phyloP scores from a whole-genome alignment of 176 grass and related monocot species.

The Oryza meyeriana region DNA sequence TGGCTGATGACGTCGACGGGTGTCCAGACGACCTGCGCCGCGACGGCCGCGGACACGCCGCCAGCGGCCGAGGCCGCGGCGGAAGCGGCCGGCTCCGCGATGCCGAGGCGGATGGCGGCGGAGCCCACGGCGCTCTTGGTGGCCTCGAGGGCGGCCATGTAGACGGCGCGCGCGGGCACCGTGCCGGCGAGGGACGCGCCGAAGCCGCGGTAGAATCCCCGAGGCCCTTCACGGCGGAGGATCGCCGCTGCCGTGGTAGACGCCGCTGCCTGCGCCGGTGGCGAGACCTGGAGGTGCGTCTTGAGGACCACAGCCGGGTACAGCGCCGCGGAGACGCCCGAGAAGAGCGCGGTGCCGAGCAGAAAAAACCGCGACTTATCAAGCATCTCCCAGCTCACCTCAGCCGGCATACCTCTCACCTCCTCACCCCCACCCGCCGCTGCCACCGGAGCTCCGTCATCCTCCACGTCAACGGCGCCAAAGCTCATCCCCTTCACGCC shows the following conservation, averaged over 20 bases:
- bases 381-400: conserved; percentile 79
- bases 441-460: neutral
- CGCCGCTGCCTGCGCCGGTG: conserved; percentile 20
- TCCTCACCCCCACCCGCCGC: neutral
- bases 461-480: conserved; percentile 29
- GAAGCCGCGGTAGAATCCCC: conserved; percentile 62
- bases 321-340: conserved; percentile 53
- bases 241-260: conserved; percentile 36
- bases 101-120: conserved; percentile 45
- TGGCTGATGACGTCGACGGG: conserved; percentile 64
- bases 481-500: conserved; percentile 46
- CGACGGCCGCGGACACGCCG: conserved; percentile 50
- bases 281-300: conserved; percentile 40
- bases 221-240: conserved; percentile 47
- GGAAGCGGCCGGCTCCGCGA: conserved; percentile 46
- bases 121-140: conserved; percentile 65
- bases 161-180: conserved; percentile 58
- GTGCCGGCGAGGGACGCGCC: conserved; percentile 57
- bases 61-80: conserved; percentile 45
- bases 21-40: conserved; percentile 62
- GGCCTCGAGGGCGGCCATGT: conserved; percentile 63
- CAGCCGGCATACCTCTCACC: conserved; percentile 38
- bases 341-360: conserved; percentile 57
- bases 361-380: conserved; percentile 66
- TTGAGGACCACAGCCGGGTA: conserved; percentile 66